These are phyloP conservation scores for Fusarium pilosicola DNA, from an alignment of 2,329 filamentous ascomycete genomes.

Conservation along the genomic window DNA sequence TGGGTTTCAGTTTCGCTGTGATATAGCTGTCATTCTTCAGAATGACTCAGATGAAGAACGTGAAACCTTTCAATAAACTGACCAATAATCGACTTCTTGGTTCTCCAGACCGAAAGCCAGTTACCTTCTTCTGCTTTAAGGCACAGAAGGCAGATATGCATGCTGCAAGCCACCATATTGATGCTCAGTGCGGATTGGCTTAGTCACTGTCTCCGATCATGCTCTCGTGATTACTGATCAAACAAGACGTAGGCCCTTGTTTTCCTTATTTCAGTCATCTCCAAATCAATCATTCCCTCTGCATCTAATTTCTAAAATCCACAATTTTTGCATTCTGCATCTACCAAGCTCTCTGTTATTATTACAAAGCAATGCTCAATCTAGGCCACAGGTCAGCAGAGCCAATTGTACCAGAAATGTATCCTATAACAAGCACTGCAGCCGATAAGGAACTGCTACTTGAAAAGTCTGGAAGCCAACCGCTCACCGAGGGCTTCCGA, in stretches of 20 bases:
- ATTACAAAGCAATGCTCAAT: neutral
- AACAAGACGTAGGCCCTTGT: neutral
- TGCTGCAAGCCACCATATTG: neutral
- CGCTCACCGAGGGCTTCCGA: neutral
- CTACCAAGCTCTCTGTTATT: neutral
- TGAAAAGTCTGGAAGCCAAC: neutral
- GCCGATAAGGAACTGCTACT: neutral
- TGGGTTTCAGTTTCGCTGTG: no score
- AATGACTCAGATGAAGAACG: no score
- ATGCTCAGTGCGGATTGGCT: neutral
- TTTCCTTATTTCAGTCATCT: neutral
- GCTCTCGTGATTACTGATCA: neutral
- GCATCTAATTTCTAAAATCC: neutral
- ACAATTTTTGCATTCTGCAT: rapidly evolving
- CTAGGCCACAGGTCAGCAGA: rapidly evolving
- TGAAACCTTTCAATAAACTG: no score
- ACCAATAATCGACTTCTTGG: no score
- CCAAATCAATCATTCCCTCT: neutral
- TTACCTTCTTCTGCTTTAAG: neutral
- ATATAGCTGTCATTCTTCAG: no score
- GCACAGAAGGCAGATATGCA: neutral
- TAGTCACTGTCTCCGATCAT: neutral
- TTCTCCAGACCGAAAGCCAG: no score
- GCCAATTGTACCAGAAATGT: neutral
- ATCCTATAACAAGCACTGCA: neutral